phyloP scores from a whole-genome alignment of 441 rosid species.

The Syzygium malaccense region DNA sequence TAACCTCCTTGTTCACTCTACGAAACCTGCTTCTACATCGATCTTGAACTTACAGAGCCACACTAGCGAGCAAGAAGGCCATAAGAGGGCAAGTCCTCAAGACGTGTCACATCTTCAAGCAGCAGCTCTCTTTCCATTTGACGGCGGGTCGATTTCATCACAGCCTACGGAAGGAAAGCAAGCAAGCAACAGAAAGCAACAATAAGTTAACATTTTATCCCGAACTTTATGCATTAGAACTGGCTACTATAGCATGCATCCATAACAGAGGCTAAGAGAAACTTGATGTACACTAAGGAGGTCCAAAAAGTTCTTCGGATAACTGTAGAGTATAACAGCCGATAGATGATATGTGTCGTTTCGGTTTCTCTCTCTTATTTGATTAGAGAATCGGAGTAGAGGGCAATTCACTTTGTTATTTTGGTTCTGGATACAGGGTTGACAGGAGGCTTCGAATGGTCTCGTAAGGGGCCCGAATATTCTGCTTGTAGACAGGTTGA shows the following conservation, averaged over 20 bases:
- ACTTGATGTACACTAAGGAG: neutral
- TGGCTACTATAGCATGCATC: neutral
- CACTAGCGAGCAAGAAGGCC: slow-evolving; percentile 50
- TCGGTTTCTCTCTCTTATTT: neutral
- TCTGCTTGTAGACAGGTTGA: neutral
- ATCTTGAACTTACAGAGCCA: slow-evolving; percentile 9
- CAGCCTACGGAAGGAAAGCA: slow-evolving; percentile 43
- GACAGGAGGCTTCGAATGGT: neutral
- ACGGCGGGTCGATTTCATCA: slow-evolving; percentile 90
- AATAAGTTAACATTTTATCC: neutral
- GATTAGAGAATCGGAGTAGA: neutral
- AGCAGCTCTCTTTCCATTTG: slow-evolving; percentile 89
- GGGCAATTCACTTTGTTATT: neutral
- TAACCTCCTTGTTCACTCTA: slow-evolving; percentile 10
- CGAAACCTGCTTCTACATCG: slow-evolving; percentile 13
- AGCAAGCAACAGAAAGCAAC: neutral
- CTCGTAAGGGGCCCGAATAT: neutral
- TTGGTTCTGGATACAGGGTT: neutral
- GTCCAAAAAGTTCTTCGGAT: neutral
- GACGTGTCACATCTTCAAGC: slow-evolving; percentile 51
- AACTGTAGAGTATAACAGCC: neutral
- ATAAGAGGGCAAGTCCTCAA: slow-evolving; percentile 85
- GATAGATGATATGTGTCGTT: neutral
- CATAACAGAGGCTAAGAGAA: neutral
- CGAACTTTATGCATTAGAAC: neutral